Evolutionary conservation across 805 yeast species (phyloP), one percentile per base, ranked within the genome.

Genomic region (Saccharomycopsis sp.): DNA sequence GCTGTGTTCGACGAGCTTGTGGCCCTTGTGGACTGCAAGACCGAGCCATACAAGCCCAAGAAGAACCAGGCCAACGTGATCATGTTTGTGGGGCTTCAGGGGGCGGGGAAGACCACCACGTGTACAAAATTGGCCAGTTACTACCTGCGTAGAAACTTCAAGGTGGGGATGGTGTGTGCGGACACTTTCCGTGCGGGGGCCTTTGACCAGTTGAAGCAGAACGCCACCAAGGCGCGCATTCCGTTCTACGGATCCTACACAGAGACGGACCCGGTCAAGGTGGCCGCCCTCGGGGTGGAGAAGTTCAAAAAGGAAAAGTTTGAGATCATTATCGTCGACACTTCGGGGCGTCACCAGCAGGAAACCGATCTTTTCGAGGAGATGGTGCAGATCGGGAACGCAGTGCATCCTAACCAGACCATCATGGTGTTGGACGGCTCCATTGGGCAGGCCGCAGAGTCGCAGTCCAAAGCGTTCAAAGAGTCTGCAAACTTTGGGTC

Each of bases 151-250:
- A 79, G 97, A 67, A 97, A 97, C 1, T 90, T 85, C 73, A 91
- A 91, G 70, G 96, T 90, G 52, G 98, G 98, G 55, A 77, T 94
- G 68, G 98, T 94, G 24, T 94, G 99, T 81, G 99, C 99, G 1
- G 99, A 94, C 76, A 94, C 99, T 34, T 94, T 92, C 79, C 85
- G 99, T 79, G 99, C 99, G 41, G 99, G 99, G 79, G 99, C 99
- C 1, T 92, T 92, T 76, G 99, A 92, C 73, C 99, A 92, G 77
- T 80, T 92, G 73, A 92, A 94, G 71, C 99, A 92, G 73, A 92
- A 92, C 72, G 98, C 99, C 23, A 90, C 92, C 56, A 89, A 90
- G 75, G 95, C 99, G 1, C 83, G 87, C 64, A 89, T 92, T 57
- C 98, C 99, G 51, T 92, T 83, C 72, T 92, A 84, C 71, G 99